Evolutionary conservation across 2,329 filamentous ascomycete genomes (phyloP), one percentile per base, ranked within the genome.

Genomic region (Cephalotrichum gorgonifer): DNA sequence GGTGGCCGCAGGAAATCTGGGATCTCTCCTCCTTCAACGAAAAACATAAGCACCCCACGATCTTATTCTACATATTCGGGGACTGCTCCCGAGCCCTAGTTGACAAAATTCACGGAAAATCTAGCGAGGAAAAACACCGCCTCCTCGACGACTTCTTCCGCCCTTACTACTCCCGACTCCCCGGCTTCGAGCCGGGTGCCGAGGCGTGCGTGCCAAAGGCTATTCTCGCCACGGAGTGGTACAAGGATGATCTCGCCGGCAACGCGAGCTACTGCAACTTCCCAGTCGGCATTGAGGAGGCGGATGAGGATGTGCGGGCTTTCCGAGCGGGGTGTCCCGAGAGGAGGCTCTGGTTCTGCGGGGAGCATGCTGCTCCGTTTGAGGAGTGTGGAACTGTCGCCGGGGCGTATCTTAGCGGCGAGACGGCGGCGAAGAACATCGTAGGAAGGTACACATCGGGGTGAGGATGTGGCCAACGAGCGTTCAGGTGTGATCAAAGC

Each of bases 351-450:
- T 95, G 89, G 89, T 73, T 95, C 55, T 88, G 88, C 0, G 89
- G 89, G 0, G 89, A 95, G 67, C 89, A 95, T 66, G 94, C 88
- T 23, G 84, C 88, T 48, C 89, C 90, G 6, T 95, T 95, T n/a
- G n/a, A n/a, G n/a, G n/a, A 68, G 81, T 94, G 26, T n/a, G n/a
- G n/a, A n/a, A n/a, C n/a, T n/a, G n/a, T n/a, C n/a, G n/a, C n/a
- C n/a, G n/a, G n/a, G n/a, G n/a, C n/a, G n/a, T n/a, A n/a, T n/a
- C n/a, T n/a, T n/a, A n/a, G n/a, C n/a, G n/a, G n/a, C n/a, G n/a
- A n/a, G n/a, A n/a, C n/a, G n/a, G n/a, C n/a, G n/a, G n/a, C n/a
- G n/a, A n/a, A n/a, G n/a, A n/a, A n/a, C n/a, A n/a, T n/a, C n/a
- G n/a, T n/a, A n/a, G n/a, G n/a, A n/a, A n/a, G n/a, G n/a, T n/a